Evolutionary conservation across 768 basidiomycete genomes (phyloP), one percentile per base, ranked within the genome.

Genomic region (Kwoniella bestiolae): DNA sequence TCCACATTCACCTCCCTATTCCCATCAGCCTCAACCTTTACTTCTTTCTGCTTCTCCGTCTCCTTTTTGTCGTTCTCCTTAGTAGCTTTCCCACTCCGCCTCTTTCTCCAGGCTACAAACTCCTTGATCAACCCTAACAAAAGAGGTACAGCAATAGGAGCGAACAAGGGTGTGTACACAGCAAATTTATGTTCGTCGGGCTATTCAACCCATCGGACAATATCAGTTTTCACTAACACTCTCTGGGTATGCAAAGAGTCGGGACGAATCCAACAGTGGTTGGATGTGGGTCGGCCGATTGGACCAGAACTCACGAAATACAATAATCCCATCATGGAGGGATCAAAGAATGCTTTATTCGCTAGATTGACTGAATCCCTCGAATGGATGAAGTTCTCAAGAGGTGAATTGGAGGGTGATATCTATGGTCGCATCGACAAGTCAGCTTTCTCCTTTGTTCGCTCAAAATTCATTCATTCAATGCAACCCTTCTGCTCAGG

Each of bases 181-280:
- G 94, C 94, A 79, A 93, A 94, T 78, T 91, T 97, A 83, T 98
- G 96, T 77, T 98, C 96, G 21, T 92, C 89, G 23, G 96, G 96
- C 81, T 82, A 60, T 21, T 18, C 12, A 28, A 2, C 38, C 38
- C 38, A 29, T 28, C 29, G n/a, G n/a, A n/a, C n/a, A n/a, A 44
- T 21, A 28, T 35, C 53, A 49, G 14, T 46, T n/a, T n/a, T n/a
- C n/a, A n/a, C n/a, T n/a, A n/a, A n/a, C n/a, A n/a, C n/a, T n/a
- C n/a, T n/a, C n/a, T n/a, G n/a, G n/a, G n/a, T n/a, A n/a, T n/a
- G n/a, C n/a, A n/a, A n/a, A n/a, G n/a, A n/a, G n/a, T n/a, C n/a
- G n/a, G n/a, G n/a, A n/a, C n/a, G n/a, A n/a, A n/a, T n/a, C n/a
- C n/a, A n/a, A n/a, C n/a, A n/a, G n/a, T n/a, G n/a, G n/a, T n/a